phyloP scores from a whole-genome alignment of 352 stramenopile genomes.

The Chrysophaeum taylorii region DNA sequence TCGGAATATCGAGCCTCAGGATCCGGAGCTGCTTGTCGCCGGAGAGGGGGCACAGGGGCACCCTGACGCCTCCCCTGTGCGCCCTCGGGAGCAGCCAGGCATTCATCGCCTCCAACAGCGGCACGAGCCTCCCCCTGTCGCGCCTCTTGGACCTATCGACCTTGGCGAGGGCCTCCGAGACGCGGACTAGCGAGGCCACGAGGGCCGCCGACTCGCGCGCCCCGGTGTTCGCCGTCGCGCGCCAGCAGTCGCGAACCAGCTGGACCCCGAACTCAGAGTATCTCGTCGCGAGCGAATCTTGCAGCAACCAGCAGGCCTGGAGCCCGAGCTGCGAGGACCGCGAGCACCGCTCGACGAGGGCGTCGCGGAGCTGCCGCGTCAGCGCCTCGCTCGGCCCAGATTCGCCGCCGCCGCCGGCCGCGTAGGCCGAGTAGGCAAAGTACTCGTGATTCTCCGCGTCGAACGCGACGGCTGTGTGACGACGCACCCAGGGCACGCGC shows the following conservation, averaged over 20 bases:
- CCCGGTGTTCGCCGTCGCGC: not conserved
- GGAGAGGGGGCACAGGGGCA: not conserved
- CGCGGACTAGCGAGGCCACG: not conserved
- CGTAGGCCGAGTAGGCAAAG: too few species aligned
- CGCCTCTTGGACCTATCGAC: not conserved
- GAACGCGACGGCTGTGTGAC: too few species aligned
- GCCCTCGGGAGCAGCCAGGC: not conserved
- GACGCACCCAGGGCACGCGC: not conserved
- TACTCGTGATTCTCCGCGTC: too few species aligned
- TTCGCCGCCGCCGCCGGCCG: too few species aligned
- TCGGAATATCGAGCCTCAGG: not conserved
- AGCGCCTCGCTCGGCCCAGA: not conserved
- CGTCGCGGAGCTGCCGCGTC: not conserved
- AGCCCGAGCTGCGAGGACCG: not conserved
- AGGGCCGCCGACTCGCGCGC: not conserved
- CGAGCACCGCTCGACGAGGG: not conserved
- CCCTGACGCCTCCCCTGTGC: not conserved
- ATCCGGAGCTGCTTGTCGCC: not conserved
- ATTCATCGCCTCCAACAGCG: not conserved
- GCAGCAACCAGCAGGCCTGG: not conserved
- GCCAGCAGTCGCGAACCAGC: not conserved
- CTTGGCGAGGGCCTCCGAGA: constrained; percentile 2
- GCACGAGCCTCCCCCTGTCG: not conserved
- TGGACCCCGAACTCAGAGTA: not conserved
- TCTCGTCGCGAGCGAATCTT: not conserved